These are phyloP conservation scores for Scutellaria baicalensis DNA, from an alignment of 257 asterid species.

Conservation along the genomic window DNA sequence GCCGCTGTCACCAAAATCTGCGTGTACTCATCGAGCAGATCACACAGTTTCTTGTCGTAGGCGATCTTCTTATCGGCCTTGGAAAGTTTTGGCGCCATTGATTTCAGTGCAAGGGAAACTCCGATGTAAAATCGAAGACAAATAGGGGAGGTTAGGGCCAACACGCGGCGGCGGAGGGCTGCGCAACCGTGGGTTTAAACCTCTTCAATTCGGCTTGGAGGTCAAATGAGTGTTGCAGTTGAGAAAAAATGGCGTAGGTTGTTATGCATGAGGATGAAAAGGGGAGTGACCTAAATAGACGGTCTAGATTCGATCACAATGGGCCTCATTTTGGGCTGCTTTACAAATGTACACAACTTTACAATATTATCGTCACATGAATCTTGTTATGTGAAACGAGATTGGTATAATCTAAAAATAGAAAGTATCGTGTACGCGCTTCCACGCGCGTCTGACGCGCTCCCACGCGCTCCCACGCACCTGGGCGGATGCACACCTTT, in stretches of 20 bases:
- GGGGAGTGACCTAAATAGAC: conserved; percentile 28
- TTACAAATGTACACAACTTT: no score
- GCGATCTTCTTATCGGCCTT: conserved; percentile 79
- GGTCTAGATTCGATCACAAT: conserved; percentile 16
- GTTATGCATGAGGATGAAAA: not conserved
- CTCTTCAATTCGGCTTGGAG: conserved; percentile 25
- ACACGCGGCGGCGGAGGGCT: conserved; percentile 76
- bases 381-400: no score
- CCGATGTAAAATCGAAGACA: conserved; percentile 9
- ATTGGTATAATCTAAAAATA: no score
- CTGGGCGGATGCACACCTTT: no score
- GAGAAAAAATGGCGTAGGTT: not conserved
- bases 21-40: conserved; percentile 61
- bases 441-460: no score
- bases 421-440: no score
- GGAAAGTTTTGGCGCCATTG: conserved; percentile 53
- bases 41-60: conserved; percentile 66
- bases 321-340: not conserved
- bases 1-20: conserved; percentile 74
- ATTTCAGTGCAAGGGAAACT: not conserved
- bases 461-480: no score
- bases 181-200: conserved; percentile 51
- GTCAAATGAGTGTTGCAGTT: not conserved
- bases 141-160: conserved; percentile 59
- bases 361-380: no score